These are phyloP conservation scores for Pachysolen tannophilus DNA, from an alignment of 805 yeast genomes.

Conservation along the genomic window DNA sequence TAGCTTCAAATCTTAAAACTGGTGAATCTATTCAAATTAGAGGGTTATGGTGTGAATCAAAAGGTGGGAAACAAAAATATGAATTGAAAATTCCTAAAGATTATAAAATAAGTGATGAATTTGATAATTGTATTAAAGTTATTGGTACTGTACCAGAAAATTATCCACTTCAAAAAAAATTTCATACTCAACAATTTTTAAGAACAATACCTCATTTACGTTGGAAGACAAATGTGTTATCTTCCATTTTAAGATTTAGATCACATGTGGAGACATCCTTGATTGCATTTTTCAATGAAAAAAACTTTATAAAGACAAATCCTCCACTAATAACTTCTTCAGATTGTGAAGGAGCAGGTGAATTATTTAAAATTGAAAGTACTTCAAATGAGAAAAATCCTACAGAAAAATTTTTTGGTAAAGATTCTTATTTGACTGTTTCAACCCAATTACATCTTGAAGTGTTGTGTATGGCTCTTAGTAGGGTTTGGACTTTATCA, in stretches of 20 bases:
- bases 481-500: conserved; percentile 78
- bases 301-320: conserved; percentile 60
- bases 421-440: conserved; percentile 70
- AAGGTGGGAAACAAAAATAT: conserved; percentile 42
- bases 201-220: conserved; percentile 72
- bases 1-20: conserved; percentile 22
- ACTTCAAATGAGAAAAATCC: conserved; percentile 21
- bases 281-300: conserved; percentile 41
- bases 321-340: conserved; percentile 86
- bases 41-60: conserved; percentile 31
- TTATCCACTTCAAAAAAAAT: conserved; percentile 83
- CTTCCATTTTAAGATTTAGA: conserved; percentile 64
- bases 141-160: conserved; percentile 54
- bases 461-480: conserved; percentile 62
- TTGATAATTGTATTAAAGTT: conserved; percentile 29
- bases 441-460: conserved; percentile 91
- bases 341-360: conserved; percentile 98
- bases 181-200: conserved; percentile 55
- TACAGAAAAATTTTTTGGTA: conserved; percentile 48
- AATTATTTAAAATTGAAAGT: conserved; percentile 56
- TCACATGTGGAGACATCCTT: conserved; percentile 54
- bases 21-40: conserved; percentile 28
- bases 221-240: conserved; percentile 60
- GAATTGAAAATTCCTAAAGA: conserved; percentile 29
- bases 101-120: conserved; percentile 20